These are phyloP conservation scores for Cladosporium sphaerospermum DNA, from an alignment of 2,329 filamentous ascomycete species.

Conservation along the genomic window DNA sequence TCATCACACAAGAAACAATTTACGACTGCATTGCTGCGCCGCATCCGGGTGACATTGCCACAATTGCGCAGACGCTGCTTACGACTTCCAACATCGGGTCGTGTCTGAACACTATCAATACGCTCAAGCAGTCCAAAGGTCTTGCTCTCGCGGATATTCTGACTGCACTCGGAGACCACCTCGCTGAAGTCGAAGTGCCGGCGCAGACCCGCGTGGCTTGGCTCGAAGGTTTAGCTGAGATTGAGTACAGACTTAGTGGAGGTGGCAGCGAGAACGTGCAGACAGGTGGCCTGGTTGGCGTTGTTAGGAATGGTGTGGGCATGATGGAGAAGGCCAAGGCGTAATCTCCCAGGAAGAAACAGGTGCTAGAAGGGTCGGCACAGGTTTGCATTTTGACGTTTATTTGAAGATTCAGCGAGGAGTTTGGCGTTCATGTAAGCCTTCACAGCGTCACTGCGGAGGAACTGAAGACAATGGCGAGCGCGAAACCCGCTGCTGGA, in stretches of 20 bases:
- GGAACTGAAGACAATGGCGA: no score
- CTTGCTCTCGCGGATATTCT: constrained; percentile 91
- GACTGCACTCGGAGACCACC: constrained; percentile 74
- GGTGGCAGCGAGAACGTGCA: constrained; percentile 84
- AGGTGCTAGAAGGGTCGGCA: not conserved
- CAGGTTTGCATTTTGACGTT: no score
- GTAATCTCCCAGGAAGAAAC: not conserved
- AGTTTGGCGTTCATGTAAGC: not conserved
- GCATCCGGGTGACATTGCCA: constrained; percentile 77
- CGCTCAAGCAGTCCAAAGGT: constrained; percentile 77
- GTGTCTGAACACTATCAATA: constrained; percentile 80
- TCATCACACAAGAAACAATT: constrained; percentile 85
- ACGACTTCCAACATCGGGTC: constrained; percentile 81
- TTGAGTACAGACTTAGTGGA: constrained; percentile 84
- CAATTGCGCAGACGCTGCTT: constrained; percentile 78
- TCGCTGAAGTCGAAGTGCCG: constrained; percentile 75
- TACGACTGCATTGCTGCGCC: constrained; percentile 97
- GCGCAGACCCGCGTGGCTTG: constrained; percentile 83
- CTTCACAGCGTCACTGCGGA: no score
- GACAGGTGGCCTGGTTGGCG: constrained; percentile 86
- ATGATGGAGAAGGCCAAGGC: constrained; percentile 45
- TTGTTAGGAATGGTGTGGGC: constrained; percentile 80
- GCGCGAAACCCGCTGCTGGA: no score
- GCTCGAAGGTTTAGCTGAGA: constrained; percentile 84
- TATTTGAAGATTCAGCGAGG: constrained; percentile 2